These are phyloP conservation scores for Hirsutella rhossiliensis DNA, from an alignment of 2,329 filamentous ascomycete species.

Conservation along the genomic window DNA sequence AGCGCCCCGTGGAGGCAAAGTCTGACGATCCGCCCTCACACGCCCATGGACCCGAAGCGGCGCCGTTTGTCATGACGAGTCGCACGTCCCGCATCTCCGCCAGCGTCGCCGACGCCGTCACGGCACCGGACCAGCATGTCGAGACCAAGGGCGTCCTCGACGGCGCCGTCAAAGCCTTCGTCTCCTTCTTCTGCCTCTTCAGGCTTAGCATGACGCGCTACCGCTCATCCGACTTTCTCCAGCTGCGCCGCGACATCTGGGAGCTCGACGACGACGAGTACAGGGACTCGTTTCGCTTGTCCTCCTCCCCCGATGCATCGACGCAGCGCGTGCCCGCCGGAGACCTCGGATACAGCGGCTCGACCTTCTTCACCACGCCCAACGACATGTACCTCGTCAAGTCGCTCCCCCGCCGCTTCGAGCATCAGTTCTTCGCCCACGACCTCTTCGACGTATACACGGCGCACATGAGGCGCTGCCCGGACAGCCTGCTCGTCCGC, in stretches of 20 bases:
- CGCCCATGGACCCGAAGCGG: neutral
- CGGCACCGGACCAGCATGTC: conserved; percentile 27
- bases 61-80: conserved; percentile 15
- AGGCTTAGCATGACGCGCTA: conserved; percentile 17
- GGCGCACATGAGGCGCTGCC: conserved; percentile 48
- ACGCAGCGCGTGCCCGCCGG: conserved; percentile 32
- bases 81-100: conserved; percentile 36
- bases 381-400: conserved; percentile 61
- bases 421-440: conserved; percentile 57
- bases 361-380: conserved; percentile 59
- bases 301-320: conserved; percentile 21
- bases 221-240: conserved; percentile 15
- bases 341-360: conserved; percentile 63
- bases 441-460: conserved; percentile 55
- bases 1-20: too few species aligned
- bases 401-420: conserved; percentile 56
- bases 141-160: neutral
- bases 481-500: conserved; percentile 51
- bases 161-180: conserved; percentile 4
- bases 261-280: conserved; percentile 26
- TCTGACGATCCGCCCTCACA: too few species aligned
- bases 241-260: conserved; percentile 17
- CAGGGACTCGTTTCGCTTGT: conserved; percentile 19
- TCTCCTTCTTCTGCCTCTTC: conserved; percentile 22
- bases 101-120: conserved; percentile 41